phyloP scores from a whole-genome alignment of 768 basidiomycete genomes.

The Xerocomus brunneocitrinus region DNA sequence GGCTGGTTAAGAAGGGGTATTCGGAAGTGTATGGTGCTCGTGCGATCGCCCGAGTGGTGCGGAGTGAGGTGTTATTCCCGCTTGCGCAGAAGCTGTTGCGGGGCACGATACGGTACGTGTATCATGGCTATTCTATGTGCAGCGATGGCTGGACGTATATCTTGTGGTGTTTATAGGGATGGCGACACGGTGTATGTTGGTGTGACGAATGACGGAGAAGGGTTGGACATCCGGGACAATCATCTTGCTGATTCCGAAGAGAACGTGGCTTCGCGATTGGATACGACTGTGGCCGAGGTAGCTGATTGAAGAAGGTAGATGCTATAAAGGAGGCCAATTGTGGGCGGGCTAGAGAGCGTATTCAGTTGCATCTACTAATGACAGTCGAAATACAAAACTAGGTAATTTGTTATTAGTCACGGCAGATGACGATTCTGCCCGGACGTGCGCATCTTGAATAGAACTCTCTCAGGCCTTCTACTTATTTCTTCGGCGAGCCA shows the following conservation, averaged over 20 bases:
- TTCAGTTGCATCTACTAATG: too few species aligned
- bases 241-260: conserved; percentile 45
- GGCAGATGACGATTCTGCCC: not conserved
- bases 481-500: not conserved
- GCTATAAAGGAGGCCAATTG: too few species aligned
- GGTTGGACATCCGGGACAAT: conserved; percentile 57
- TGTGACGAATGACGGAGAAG: conserved; percentile 38
- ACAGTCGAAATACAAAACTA: not conserved
- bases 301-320: not conserved
- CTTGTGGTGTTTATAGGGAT: not conserved
- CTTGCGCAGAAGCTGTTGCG: conserved; percentile 75
- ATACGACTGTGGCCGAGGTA: not conserved
- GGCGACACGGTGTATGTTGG: conserved; percentile 63
- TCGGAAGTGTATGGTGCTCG: conserved; percentile 85
- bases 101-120: conserved; percentile 67
- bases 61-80: conserved; percentile 77
- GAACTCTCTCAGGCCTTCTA: not conserved
- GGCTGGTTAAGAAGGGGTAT: conserved; percentile 75
- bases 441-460: not conserved
- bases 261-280: not conserved
- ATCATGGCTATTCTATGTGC: not conserved
- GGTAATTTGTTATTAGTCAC: not conserved
- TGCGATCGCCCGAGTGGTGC: conserved; percentile 81
- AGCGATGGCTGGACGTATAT: too few species aligned
- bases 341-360: too few species aligned